Evolutionary conservation across 352 stramenopile genomes (phyloP).

Genomic region (Globisporangium nagaii): DNA sequence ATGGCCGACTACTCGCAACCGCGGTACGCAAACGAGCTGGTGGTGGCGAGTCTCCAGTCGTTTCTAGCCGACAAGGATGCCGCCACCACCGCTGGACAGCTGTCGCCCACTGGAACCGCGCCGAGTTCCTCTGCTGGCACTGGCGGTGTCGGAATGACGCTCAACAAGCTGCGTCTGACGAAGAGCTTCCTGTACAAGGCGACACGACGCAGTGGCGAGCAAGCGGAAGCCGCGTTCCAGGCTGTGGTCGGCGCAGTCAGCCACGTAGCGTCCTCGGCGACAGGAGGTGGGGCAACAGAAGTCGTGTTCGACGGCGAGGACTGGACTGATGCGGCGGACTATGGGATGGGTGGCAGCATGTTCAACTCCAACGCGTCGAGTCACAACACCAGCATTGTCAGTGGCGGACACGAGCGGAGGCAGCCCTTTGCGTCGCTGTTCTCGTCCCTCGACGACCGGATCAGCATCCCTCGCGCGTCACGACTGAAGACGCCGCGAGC

Average conservation of each 20-base stretch:
- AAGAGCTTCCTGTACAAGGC: slow-evolving; percentile 68
- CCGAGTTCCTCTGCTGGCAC: slow-evolving; percentile 5
- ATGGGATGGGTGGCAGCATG: slow-evolving; percentile 21
- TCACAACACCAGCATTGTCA: slow-evolving; percentile 13
- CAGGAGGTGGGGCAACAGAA: slow-evolving; percentile 22
- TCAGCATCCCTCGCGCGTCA: slow-evolving; percentile 45
- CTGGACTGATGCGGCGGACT: slow-evolving; percentile 35
- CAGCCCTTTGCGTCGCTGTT: slow-evolving; percentile 42
- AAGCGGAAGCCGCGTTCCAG: slow-evolving; percentile 69
- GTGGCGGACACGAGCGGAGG: slow-evolving; percentile 28
- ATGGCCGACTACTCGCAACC: slow-evolving; percentile 64
- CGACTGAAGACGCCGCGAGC: slow-evolving; percentile 43
- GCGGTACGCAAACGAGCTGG: slow-evolving; percentile 63
- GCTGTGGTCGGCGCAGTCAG: slow-evolving; percentile 59
- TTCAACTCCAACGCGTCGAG: background rate
- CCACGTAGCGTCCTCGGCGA: slow-evolving; percentile 32
- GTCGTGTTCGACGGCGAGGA: slow-evolving; percentile 49
- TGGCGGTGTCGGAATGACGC: slow-evolving; percentile 22
- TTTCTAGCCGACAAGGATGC: slow-evolving; percentile 31
- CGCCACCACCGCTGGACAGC: slow-evolving; percentile 1
- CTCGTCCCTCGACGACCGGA: slow-evolving; percentile 47
- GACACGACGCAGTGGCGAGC: slow-evolving; percentile 55
- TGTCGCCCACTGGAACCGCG: slow-evolving; percentile 9
- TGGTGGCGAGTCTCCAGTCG: slow-evolving; percentile 34
- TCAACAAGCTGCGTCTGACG: slow-evolving; percentile 53